Evolutionary conservation across 306 rosid species (phyloP).

Genomic region (Lupinus albus): DNA sequence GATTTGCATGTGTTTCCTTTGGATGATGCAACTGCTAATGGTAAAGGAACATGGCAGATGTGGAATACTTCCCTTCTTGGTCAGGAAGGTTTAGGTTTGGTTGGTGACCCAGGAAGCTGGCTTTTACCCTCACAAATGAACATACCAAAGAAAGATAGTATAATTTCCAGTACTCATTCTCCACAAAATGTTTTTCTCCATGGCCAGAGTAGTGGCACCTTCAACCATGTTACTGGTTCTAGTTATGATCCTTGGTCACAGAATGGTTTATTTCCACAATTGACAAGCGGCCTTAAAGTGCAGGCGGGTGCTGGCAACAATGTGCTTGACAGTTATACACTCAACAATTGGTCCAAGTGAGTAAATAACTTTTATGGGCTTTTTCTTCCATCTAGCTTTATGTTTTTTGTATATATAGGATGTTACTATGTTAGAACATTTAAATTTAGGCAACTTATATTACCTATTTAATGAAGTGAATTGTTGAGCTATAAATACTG

Average conservation of each 20-base stretch:
- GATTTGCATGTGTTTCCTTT: slow-evolving; percentile 55
- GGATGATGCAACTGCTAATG: slow-evolving; percentile 61
- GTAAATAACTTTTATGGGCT: slow-evolving; percentile 23
- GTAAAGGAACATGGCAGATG: slow-evolving; percentile 94
- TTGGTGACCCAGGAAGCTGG: slow-evolving; percentile 86
- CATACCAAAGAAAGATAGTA: slow-evolving; percentile 65
- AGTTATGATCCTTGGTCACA: slow-evolving; percentile 85
- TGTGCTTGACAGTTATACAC: slow-evolving; percentile 63
- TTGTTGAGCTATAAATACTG: neutral
- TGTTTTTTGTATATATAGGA: neutral
- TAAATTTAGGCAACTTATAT: neutral
- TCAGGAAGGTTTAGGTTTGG: slow-evolving; percentile 90
- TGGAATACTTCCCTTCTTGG: slow-evolving; percentile 89
- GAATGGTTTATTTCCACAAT: slow-evolving; percentile 69
- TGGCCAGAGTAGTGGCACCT: slow-evolving; percentile 70
- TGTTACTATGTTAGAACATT: slow-evolving; percentile 11
- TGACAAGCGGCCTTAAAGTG: slow-evolving; percentile 60
- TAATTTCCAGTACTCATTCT: slow-evolving; percentile 60
- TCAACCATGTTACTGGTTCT: slow-evolving; percentile 64
- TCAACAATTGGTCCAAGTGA: slow-evolving; percentile 64
- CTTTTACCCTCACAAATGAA: slow-evolving; percentile 65
- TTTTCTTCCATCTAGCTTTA: neutral
- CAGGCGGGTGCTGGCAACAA: slow-evolving; percentile 61
- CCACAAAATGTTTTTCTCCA: slow-evolving; percentile 69
- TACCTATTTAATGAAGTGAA: neutral